Conservation (phyloP, 1,284 basidiomycete genomes). For the Stygiomarasmius scandens region DNA sequence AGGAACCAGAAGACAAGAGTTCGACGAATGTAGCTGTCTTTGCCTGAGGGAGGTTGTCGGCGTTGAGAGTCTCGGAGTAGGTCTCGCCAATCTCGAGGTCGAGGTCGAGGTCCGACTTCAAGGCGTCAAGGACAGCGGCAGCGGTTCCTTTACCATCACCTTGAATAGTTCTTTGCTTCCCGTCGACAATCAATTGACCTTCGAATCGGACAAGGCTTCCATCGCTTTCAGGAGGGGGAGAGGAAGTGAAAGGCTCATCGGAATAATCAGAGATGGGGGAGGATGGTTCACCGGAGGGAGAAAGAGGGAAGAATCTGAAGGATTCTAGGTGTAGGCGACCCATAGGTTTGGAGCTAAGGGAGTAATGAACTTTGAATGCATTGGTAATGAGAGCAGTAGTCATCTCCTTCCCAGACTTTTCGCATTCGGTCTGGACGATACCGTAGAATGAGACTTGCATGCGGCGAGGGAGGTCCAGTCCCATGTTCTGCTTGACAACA, state of each 20-base stretch:
- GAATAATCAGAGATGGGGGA: slow-evolving; percentile 33
- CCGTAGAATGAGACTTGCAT: slow-evolving; percentile 91
- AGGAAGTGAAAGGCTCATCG: slow-evolving; percentile 35
- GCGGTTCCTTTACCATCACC: slow-evolving; percentile 87
- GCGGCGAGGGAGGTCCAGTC: slow-evolving; percentile 82
- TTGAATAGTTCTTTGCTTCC: slow-evolving; percentile 65
- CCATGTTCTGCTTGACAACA: slow-evolving; percentile 81
- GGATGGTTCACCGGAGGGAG: slow-evolving; percentile 29
- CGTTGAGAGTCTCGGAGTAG: slow-evolving; percentile 76
- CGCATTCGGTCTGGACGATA: slow-evolving; percentile 85
- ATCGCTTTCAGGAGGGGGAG: slow-evolving; percentile 30
- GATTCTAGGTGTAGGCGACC: slow-evolving; percentile 30
- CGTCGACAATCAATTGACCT: slow-evolving; percentile 75
- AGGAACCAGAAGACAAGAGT: slow-evolving; percentile 60
- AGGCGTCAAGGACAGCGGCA: slow-evolving; percentile 81
- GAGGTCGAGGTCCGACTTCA: slow-evolving; percentile 71
- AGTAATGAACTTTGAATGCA: slow-evolving; percentile 76
- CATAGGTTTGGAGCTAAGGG: slow-evolving; percentile 57
- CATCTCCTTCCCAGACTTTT: slow-evolving; percentile 78
- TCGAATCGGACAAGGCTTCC: slow-evolving; percentile 63
- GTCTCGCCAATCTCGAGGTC: slow-evolving; percentile 80
- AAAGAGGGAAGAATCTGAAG: slow-evolving; percentile 28
- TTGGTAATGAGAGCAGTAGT: slow-evolving; percentile 58
- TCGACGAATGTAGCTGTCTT: slow-evolving; percentile 87
- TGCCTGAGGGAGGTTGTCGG: slow-evolving; percentile 48